Evolutionary conservation across 495 filamentous ascomycete genomes (phyloP), one percentile per base, ranked within the genome.

Genomic region (Monascus purpureus): DNA sequence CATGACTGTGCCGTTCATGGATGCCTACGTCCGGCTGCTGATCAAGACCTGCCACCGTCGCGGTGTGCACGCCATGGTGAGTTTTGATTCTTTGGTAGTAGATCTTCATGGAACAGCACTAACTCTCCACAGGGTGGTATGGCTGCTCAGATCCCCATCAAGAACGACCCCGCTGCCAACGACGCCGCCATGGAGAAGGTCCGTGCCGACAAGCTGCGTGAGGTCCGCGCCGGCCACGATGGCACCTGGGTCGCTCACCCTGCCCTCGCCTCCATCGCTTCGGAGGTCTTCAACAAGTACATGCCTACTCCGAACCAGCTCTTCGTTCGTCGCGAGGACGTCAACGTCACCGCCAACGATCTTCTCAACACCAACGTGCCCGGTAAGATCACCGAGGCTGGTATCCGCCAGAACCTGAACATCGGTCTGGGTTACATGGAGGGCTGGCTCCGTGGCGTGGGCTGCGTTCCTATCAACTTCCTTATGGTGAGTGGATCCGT

Each of bases 241-340:
- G 87, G 87, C 9, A 80, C 83, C 35, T 95, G 90, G 90, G 88
- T 99, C 30, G 90, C 90, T 9, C 90, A 99, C 61, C 90, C 90
- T 1, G 92, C 88, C 0, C 73, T 99, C 16, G 87, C 90, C 2
- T 39, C 63, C 28, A 93, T 99, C 50, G 90, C 90, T 15, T 73
- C 73, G 30, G 87, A 95, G 11, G 72, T 96, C 43, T 99, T 99
- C 75, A 95, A 99, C 72, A 78, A 86, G 67, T 57, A 96, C 66
- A 99, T 99, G 90, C 92, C 90, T 17, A 95, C 92, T 11, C 87
- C 92, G 13, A 99, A 99, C 68, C 90, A 99, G 65, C 70, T 96
- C 31, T 87, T 86, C 56, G 59, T 78, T 33, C 81, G 90, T 26
- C 79, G 84, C 40, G 86, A 95, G 61, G 90, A 95, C 29, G 86